Base-by-base conservation (phyloP, 139 green algal species). In the Chlorella ohadii region DNA sequence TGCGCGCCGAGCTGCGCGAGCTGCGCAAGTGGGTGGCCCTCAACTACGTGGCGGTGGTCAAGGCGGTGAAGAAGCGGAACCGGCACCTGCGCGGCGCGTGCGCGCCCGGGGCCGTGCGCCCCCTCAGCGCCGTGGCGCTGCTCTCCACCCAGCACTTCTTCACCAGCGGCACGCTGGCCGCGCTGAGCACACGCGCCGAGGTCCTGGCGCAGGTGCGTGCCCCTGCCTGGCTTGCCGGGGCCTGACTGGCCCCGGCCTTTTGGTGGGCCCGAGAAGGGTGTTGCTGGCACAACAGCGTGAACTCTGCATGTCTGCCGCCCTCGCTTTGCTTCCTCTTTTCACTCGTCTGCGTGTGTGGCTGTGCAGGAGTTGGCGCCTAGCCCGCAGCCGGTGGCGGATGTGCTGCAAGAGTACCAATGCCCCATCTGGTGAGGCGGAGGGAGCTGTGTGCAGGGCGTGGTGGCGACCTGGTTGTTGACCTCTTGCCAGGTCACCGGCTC, bases 41-140 rank as follows among this genome's bases (percentile, higher is more conserved):
- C 28, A 98, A 97, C 88, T 97, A 96, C 79, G 89, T 97, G 23
- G 95, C 94, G 15, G 93, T 96, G 2, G 88, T 96, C 85, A 93
- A 92, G 79, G 91, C 91, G 1, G 91, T 93, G 57, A 98, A 98
- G 88, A 98, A 98, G 91, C 85, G 94, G 41, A 97, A 97, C 88
- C 76, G 92, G 12, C 91, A 95, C 72, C 86, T 95, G 72, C 71
- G 86, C 28, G 64, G 25, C 9, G 64, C 63, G 12, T 66, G 72
- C 55, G n/a, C 20, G 31, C 33, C 31, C 25, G 15, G 38, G 23
- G 70, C 39, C n/a, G 38, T 77, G 38, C 38, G 22, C 0, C 38
- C 39, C 15, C 64, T 85, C 27, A 39, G 92, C 57, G 86, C 92
- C 44, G 88, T 94, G 28, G 79, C 93, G 57, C 67, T 97, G 63